Percentiles rank a stretch among this genome's conserved stretches.
Conservation (phyloP, 2,329 filamentous ascomycete species). For the Sporothrix inflata region DNA sequence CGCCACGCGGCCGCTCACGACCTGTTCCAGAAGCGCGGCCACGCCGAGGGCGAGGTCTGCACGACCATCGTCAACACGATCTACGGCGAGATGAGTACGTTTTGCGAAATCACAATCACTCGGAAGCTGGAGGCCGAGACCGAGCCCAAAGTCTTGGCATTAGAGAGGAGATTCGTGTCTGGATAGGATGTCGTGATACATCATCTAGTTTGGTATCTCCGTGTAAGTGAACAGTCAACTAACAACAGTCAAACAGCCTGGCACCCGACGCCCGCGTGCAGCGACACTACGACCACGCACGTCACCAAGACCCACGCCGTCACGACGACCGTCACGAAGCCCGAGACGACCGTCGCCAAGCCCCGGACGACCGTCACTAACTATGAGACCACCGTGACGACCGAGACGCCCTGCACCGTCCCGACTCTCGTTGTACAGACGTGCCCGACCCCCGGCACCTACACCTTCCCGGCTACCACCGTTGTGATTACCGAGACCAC, state of each 20-base stretch:
- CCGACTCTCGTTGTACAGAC: constrained; percentile 57
- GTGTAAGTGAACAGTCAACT: background rate
- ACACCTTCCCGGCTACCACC: constrained; percentile 76
- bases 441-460: constrained; percentile 69
- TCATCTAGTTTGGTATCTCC: background rate
- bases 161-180: background rate
- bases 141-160: background rate
- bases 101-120: background rate
- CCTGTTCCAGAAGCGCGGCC: constrained; percentile 55
- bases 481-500: constrained; percentile 68
- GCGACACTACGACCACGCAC: constrained; percentile 21
- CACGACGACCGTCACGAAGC: constrained; percentile 19
- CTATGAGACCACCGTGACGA: constrained; percentile 31
- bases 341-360: background rate
- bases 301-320: constrained; percentile 7
- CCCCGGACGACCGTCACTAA: background rate
- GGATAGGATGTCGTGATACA: too few relatives aligned
- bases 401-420: constrained; percentile 40
- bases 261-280: constrained; percentile 20
- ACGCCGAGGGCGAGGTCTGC: constrained; percentile 57
- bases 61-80: constrained; percentile 74
- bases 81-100: constrained; percentile 61
- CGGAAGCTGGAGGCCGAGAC: background rate
- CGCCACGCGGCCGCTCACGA: constrained; percentile 50
- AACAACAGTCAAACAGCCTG: constrained; percentile 16